Base-by-base conservation (phyloP, 805 yeast species). In the Candida ulmi region DNA sequence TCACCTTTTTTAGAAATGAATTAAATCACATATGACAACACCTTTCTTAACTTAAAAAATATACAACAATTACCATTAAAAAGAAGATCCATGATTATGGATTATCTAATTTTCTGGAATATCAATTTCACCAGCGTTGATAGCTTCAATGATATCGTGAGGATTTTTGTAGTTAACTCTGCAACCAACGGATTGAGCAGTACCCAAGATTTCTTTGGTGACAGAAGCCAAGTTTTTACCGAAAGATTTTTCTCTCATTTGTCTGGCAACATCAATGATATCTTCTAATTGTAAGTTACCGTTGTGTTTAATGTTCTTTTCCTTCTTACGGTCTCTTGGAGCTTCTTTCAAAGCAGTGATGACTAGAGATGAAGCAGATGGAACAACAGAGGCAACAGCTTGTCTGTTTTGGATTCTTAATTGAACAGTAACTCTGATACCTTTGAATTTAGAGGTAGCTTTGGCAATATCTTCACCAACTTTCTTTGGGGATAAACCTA, bases 391-490 rank as follows among this genome's bases (percentile, higher is more conserved):
- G 61, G 95, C 95, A 60, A 83, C 76, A 64, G 99, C 99, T 79
- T 93, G 99, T 84, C 99, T 90, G 95, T 93, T 93, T 80, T 93
- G 99, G 68, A 93, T 90, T 73, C 83, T 93, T 73, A 93, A 82
- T 78, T 88, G 95, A 54, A 93, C 98, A 58, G 99, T 93, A 67
- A 93, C 98, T 75, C 91, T 87, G 66, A 93, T 91, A 81, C 99
- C 99, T 79, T 93, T 93, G 95, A 81, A 91, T 69, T 83, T 80
- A 78, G 86, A 84, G 78, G 99, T 91, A 71, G 99, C 99, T 84
- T 93, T 93, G 71, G 99, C 99, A 65, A 93, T 93, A 71, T 93
- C 99, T 77, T 93, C 99, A 90, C 99, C 99, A 68, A 93, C 96
- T 84, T 93, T 91, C 95, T 91, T 93, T 79, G 99, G 97, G 52